Conservation (phyloP, 2,329 filamentous ascomycete species). For the Alternaria incomplexa region DNA sequence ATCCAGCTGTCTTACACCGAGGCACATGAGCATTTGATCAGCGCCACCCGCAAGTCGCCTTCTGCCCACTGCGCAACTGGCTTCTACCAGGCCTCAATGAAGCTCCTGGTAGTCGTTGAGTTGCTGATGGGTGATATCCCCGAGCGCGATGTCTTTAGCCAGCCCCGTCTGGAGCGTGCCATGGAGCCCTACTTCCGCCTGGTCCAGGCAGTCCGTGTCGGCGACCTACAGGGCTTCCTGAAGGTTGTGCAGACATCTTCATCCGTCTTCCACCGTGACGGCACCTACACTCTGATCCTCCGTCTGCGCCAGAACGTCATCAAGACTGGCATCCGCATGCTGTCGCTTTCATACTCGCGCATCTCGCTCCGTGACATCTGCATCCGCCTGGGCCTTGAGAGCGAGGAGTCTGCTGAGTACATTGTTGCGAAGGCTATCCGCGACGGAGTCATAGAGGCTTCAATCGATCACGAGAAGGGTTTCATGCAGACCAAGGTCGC, state of each 20-base stretch:
- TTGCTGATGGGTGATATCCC: slow-evolving; percentile 98
- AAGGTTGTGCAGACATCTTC: slow-evolving; percentile 82
- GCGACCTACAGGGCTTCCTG: slow-evolving; percentile 92
- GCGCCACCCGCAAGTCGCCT: slow-evolving; percentile 93
- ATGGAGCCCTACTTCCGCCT: slow-evolving; percentile 93
- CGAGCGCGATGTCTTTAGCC: slow-evolving; percentile 91
- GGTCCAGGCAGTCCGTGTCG: slow-evolving; percentile 94
- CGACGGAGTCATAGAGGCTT: slow-evolving; percentile 96
- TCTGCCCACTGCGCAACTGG: slow-evolving; percentile 87
- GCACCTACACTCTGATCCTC: slow-evolving; percentile 93
- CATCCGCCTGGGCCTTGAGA: slow-evolving; percentile 89
- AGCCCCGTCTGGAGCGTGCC: slow-evolving; percentile 82
- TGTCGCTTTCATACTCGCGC: slow-evolving; percentile 96
- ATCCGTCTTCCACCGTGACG: slow-evolving; percentile 87
- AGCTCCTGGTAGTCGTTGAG: slow-evolving; percentile 95
- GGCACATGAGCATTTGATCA: slow-evolving; percentile 90
- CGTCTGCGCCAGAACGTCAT: slow-evolving; percentile 98
- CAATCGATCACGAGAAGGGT: slow-evolving; percentile 88
- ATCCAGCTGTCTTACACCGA: slow-evolving; percentile 98
- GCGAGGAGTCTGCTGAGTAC: slow-evolving; percentile 97
- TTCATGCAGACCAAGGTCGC: slow-evolving; percentile 99
- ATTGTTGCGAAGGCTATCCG: slow-evolving; percentile 98
- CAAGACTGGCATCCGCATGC: slow-evolving; percentile 99
- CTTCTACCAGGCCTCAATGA: slow-evolving; percentile 95
- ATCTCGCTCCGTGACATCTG: slow-evolving; percentile 98